Percentiles rank a stretch among this genome's conserved stretches.
Evolutionary conservation across 2,329 filamentous ascomycete species (phyloP).

Genomic region (Pyricularia sp.): DNA sequence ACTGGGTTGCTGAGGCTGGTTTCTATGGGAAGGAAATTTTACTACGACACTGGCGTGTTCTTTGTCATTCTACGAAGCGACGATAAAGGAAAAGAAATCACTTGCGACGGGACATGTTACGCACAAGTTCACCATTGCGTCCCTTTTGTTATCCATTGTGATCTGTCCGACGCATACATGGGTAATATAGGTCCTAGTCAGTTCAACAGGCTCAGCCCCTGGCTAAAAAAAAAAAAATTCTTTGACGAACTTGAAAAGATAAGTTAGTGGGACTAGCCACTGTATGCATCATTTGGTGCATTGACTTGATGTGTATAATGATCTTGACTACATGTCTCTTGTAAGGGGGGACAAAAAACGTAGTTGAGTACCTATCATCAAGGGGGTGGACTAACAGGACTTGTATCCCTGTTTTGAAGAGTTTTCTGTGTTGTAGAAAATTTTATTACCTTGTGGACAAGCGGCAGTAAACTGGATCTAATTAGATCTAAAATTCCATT

Average conservation of each 20-base stretch:
- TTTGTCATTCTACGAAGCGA: slow-evolving; percentile 2
- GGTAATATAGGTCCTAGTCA: neutral
- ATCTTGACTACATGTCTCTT: neutral
- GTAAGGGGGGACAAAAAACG: neutral
- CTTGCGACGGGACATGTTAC: neutral
- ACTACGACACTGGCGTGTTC: neutral
- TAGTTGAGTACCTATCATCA: too few species aligned
- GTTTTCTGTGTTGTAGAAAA: too few species aligned
- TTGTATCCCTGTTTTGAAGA: too few species aligned
- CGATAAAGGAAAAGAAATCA: slow-evolving; percentile 2
- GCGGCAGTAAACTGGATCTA: neutral
- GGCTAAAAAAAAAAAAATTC: neutral
- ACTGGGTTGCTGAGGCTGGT: neutral
- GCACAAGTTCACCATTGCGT: neutral
- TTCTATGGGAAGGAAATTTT: neutral
- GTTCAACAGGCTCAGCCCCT: neutral
- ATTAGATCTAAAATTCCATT: neutral
- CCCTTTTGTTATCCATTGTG: neutral
- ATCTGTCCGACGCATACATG: neutral
- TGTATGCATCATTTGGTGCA: neutral
- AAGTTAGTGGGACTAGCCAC: neutral
- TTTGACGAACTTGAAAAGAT: neutral
- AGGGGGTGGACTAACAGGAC: too few species aligned
- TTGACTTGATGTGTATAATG: neutral
- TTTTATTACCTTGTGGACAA: neutral